Evolutionary conservation across 2,329 filamentous ascomycete genomes (phyloP).

Genomic region (Aspergillus sp.): DNA sequence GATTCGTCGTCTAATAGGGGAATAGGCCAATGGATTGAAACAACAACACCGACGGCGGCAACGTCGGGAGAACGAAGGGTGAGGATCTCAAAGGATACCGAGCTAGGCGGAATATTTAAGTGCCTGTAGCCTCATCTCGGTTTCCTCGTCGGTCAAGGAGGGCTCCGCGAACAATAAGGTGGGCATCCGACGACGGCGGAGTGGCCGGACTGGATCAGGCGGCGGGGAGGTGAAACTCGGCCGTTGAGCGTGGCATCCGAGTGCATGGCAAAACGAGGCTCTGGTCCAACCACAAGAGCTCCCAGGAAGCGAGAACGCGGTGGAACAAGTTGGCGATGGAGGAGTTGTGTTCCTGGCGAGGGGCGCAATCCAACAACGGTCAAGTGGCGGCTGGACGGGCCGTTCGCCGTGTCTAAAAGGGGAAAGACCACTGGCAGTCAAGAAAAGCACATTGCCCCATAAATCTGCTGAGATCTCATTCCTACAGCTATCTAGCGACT

Average conservation of each 20-base stretch:
- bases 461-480: not conserved
- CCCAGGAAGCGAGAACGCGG: not conserved
- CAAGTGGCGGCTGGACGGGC: constrained; percentile 25
- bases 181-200: constrained; percentile 9
- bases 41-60: not conserved
- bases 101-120: constrained; percentile 20
- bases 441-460: constrained; percentile 5
- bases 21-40: constrained; percentile 1
- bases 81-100: not conserved
- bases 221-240: constrained; percentile 17
- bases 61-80: not conserved
- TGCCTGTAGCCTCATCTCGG: not conserved
- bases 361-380: not conserved
- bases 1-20: not conserved
- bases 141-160: constrained; percentile 18
- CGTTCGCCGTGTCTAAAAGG: constrained; percentile 20
- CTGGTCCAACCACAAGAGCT: constrained; percentile 14
- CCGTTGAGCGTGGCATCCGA: not conserved
- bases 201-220: constrained; percentile 13
- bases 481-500: not conserved
- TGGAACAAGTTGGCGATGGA: constrained; percentile 4
- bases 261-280: not conserved
- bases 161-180: constrained; percentile 15
- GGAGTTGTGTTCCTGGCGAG: constrained; percentile 13
- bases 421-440: not conserved